Evolutionary conservation across 2,329 filamentous ascomycete genomes (phyloP), one percentile per base, ranked within the genome.

Genomic region (Magnaporthales sp.): DNA sequence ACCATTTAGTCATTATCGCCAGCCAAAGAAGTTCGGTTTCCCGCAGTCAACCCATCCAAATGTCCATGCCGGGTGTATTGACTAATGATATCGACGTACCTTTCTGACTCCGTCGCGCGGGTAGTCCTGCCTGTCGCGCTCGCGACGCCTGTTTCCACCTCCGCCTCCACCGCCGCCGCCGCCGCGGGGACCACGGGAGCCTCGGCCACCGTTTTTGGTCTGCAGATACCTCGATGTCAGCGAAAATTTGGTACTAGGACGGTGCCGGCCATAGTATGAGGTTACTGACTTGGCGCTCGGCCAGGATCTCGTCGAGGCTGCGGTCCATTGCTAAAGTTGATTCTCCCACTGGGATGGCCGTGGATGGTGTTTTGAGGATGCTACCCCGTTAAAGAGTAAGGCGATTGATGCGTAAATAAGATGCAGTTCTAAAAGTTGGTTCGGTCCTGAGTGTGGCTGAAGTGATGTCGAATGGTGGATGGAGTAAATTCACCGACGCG

Each of bases 21-120:
- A 61, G 58, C 24, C 58, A 61, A 22, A 30, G 22, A n/a, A 30
- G 24, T 26, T 61, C 58, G 13, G 22, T 15, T 6, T 15, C 27
- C 24, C 15, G 27, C 31, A 46, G 63, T 24, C 10, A 27, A 67
- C 24, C 56, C 67, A 56, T 61, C 65, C 58, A 29, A 66, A 58
- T 66, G 63, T 4, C 54, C 22, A 15, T 8, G 22, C 24, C 11
- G n/a, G 11, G 13, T 26, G 22, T 26, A 24, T 15, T 22, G 22
- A 24, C 4, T 22, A 58, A 15, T 24, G 8, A 11, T 27, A 6
- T 27, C 64, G 54, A 68, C 74, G 62, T 77, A 94, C 92, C 92
- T 96, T 96, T 93, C 89, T 93, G 77, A 94, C 86, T 80, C 91
- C 91, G 80, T 95, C 91, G 80, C 91, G 89, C 74, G 91, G 90